Conservation (phyloP, 306 rosid species). For the Castanopsis chinensis region DNA sequence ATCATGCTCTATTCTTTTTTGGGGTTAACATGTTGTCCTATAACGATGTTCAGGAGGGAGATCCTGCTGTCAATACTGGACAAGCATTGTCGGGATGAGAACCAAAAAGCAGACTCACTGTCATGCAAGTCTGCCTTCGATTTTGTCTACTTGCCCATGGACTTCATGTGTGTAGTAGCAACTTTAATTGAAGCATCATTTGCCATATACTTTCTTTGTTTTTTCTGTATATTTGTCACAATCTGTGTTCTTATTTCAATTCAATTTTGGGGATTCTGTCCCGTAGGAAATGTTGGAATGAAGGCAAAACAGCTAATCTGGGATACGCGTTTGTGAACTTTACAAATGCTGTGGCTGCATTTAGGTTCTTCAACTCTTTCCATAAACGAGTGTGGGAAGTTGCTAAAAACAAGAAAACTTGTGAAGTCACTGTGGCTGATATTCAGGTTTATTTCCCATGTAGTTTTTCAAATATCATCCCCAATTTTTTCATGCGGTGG, state of each 20-base stretch:
- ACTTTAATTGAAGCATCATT: too few relatives aligned
- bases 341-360: conserved; percentile 32
- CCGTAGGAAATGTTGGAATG: conserved; percentile 29
- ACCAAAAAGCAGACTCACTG: not conserved
- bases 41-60: not conserved
- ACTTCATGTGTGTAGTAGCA: conserved; percentile 23
- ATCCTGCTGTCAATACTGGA: conserved; percentile 23
- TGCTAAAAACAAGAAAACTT: conserved; percentile 22
- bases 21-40: not conserved
- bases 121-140: conserved; percentile 28
- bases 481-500: not conserved
- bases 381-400: conserved; percentile 40
- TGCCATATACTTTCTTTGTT: not conserved
- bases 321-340: conserved; percentile 76
- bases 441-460: conserved; percentile 35
- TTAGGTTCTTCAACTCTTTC: conserved; percentile 25
- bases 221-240: not conserved
- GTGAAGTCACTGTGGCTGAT: conserved; percentile 44
- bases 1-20: not conserved
- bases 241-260: not conserved
- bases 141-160: conserved; percentile 62
- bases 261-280: not conserved
- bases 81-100: conserved; percentile 24
- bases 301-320: conserved; percentile 34
- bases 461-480: too few relatives aligned